phyloP scores from a whole-genome alignment of 805 yeast species.

The Wickerhamomyces chaumierensis region DNA sequence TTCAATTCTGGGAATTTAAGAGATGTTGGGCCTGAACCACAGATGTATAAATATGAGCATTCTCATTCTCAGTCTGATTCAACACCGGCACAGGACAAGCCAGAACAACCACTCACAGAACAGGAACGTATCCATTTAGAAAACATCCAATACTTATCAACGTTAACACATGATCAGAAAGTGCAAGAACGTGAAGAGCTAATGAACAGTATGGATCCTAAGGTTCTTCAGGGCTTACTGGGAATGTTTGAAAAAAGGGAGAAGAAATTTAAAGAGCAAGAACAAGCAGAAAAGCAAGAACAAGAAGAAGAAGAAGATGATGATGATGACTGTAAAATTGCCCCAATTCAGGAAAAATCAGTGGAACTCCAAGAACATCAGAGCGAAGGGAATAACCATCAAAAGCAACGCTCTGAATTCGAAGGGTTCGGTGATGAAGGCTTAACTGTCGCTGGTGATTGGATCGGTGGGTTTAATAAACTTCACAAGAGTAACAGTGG shows the following conservation, averaged over 20 bases:
- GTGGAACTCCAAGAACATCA: no score
- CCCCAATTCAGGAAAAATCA: no score
- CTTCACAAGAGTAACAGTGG: conserved; percentile 15
- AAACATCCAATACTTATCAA: conserved; percentile 48
- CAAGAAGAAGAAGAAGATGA: neutral
- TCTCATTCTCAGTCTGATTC: conserved; percentile 21
- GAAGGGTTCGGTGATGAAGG: conserved; percentile 15
- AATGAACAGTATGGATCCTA: conserved; percentile 56
- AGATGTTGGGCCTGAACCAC: no score
- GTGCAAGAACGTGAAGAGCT: conserved; percentile 56
- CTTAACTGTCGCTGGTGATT: conserved; percentile 20
- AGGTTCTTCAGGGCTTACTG: conserved; percentile 46
- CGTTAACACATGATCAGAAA: conserved; percentile 59
- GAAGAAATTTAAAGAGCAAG: conserved; percentile 20
- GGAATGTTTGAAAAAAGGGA: conserved; percentile 41
- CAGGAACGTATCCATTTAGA: conserved; percentile 70
- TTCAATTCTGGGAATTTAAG: no score
- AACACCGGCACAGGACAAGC: conserved; percentile 85
- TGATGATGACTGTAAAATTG: no score
- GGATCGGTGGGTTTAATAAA: conserved; percentile 7
- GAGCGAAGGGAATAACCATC: no score
- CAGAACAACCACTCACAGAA: conserved; percentile 36
- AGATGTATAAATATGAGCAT: no score
- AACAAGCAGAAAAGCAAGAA: neutral
- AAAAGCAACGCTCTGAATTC: conserved; percentile 10